Conservation (phyloP, 2,329 filamentous ascomycete species). For the Penicillium sp. region DNA sequence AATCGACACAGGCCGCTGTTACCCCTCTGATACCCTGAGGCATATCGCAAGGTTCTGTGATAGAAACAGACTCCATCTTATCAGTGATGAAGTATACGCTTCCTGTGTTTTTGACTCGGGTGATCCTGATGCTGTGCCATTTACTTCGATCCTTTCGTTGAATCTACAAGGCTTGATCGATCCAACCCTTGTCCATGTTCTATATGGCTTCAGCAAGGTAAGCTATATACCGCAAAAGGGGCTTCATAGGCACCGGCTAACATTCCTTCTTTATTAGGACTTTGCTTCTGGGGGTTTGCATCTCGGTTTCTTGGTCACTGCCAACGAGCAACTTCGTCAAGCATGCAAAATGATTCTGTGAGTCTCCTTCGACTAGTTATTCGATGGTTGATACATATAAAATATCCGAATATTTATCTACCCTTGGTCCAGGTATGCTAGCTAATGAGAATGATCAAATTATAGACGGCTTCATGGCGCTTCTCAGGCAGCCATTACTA, state of each 20-base stretch:
- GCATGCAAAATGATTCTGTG: slow-evolving; percentile 34
- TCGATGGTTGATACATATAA: background rate
- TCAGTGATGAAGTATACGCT: slow-evolving; percentile 63
- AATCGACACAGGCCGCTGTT: slow-evolving; percentile 45
- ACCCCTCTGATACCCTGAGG: slow-evolving; percentile 46
- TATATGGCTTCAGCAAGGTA: slow-evolving; percentile 49
- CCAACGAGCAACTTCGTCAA: slow-evolving; percentile 28
- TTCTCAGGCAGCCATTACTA: slow-evolving; percentile 33
- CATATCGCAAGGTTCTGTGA: slow-evolving; percentile 56
- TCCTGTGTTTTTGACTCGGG: slow-evolving; percentile 53
- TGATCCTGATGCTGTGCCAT: slow-evolving; percentile 40
- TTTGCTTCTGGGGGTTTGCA: slow-evolving; percentile 37
- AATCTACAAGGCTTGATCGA: slow-evolving; percentile 51
- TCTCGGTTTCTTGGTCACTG: slow-evolving; percentile 33
- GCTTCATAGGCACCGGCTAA: background rate
- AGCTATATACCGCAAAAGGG: background rate
- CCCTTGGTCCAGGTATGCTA: background rate
- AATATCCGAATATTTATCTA: background rate
- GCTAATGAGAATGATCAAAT: background rate
- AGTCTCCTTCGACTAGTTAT: background rate
- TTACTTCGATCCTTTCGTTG: slow-evolving; percentile 53
- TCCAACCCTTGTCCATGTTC: slow-evolving; percentile 53
- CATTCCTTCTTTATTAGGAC: slow-evolving; percentile 22
- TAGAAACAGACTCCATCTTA: slow-evolving; percentile 55
- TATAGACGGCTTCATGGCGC: slow-evolving; percentile 32